phyloP scores from a whole-genome alignment of 345 rosid species.

The Camelina sativa region DNA sequence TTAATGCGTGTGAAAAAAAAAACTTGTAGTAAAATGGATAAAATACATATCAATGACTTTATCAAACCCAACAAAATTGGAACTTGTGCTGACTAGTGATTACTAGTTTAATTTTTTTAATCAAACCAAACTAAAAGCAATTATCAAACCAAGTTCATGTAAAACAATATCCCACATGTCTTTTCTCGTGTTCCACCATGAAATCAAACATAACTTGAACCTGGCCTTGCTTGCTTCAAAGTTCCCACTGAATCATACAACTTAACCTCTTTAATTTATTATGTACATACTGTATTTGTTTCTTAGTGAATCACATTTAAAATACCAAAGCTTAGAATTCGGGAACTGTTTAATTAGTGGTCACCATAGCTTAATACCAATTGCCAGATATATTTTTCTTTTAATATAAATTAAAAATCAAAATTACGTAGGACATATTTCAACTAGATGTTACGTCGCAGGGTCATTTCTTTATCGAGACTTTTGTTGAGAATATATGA shows the following conservation, averaged over 20 bases:
- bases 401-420: background rate
- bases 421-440: slow-evolving; percentile 14
- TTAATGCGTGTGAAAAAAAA: no score
- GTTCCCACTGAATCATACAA: slow-evolving; percentile 24
- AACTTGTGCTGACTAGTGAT: slow-evolving; percentile 31
- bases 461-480: background rate
- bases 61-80: slow-evolving; percentile 35
- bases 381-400: slow-evolving; percentile 3
- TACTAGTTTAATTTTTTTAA: slow-evolving; percentile 12
- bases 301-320: slow-evolving; percentile 15
- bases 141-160: slow-evolving; percentile 19
- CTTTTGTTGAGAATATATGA: slow-evolving; percentile 1
- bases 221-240: slow-evolving; percentile 41
- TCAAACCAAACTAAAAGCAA: slow-evolving; percentile 1
- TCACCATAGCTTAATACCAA: slow-evolving; percentile 17
- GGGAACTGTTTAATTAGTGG: slow-evolving; percentile 17
- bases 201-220: slow-evolving; percentile 44
- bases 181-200: slow-evolving; percentile 43
- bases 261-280: background rate
- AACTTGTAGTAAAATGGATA: slow-evolving; percentile 7
- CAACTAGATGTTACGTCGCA: slow-evolving; percentile 21
- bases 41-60: slow-evolving; percentile 9
- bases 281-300: background rate
- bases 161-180: slow-evolving; percentile 45
- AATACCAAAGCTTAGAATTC: slow-evolving; percentile 27